A percentile compares a stretch with the other conserved stretches of the same genome.
phyloP scores from a whole-genome alignment of 75 land plant genomes.

The Larix kaempferi region DNA sequence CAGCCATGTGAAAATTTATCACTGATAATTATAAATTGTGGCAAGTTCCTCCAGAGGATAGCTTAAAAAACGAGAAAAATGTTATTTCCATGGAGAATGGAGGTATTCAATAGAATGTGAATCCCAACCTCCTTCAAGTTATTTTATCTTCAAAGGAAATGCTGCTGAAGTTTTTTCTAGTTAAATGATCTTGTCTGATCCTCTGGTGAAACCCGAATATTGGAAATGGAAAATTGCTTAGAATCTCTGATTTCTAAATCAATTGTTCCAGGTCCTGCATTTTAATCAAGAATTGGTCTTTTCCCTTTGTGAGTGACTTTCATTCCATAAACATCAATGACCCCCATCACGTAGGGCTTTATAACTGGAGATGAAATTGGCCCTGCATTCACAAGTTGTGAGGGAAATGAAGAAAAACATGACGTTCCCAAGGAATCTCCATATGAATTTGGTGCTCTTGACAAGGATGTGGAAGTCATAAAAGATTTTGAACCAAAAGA shows the following conservation, averaged over 20 bases:
- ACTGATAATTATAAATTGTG: neutral
- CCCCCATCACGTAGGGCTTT: slow-evolving; percentile 58
- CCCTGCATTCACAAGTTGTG: slow-evolving; percentile 47
- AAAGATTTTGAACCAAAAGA: slow-evolving; percentile 55
- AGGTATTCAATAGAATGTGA: too few species aligned
- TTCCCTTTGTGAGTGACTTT: slow-evolving; percentile 42
- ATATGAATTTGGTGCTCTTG: slow-evolving; percentile 28
- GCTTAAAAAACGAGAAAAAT: neutral
- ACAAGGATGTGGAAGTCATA: slow-evolving; percentile 34
- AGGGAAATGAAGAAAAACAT: too few species aligned
- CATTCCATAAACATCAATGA: slow-evolving; percentile 33
- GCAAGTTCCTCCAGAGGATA: neutral
- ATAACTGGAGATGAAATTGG: slow-evolving; percentile 35
- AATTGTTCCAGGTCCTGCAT: too few species aligned
- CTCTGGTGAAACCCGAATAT: too few species aligned
- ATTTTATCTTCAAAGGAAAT: too few species aligned
- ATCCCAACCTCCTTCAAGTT: too few species aligned
- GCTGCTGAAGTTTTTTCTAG: too few species aligned
- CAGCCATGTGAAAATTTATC: too few species aligned
- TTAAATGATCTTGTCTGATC: too few species aligned
- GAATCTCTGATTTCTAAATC: too few species aligned
- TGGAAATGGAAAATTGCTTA: too few species aligned
- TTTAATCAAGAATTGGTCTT: too few species aligned
- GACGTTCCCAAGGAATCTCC: slow-evolving; percentile 39
- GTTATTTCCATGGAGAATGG: slow-evolving; percentile 78